Percentiles rank a stretch among this genome's conserved stretches.
Evolutionary conservation across 768 basidiomycete species (phyloP).

Genomic region (Trametes cubensis): DNA sequence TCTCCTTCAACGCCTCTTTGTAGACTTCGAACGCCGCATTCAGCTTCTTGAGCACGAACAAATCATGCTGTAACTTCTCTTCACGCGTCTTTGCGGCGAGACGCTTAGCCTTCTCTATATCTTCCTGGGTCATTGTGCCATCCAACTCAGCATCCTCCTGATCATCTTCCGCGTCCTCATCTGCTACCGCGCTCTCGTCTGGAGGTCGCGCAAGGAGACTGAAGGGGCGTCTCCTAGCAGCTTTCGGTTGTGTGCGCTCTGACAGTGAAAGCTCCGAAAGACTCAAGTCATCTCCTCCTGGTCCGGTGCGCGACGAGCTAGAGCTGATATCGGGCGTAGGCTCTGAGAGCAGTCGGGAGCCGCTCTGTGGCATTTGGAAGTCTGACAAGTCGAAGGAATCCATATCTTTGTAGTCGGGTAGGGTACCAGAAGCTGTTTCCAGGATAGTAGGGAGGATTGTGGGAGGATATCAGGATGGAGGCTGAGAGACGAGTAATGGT

Average conservation of each 20-base stretch:
- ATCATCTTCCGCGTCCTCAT: conserved; percentile 25
- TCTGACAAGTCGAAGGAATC: conserved; percentile 37
- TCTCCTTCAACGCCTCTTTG: conserved; percentile 65
- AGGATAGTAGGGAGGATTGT: too few species aligned
- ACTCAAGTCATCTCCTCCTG: conserved; percentile 54
- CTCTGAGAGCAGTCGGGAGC: conserved; percentile 51
- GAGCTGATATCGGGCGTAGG: conserved; percentile 37
- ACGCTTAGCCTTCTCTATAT: conserved; percentile 30
- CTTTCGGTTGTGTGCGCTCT: conserved; percentile 33
- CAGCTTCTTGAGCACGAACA: conserved; percentile 71
- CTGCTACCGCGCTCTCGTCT: conserved; percentile 26
- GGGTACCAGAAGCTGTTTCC: too few species aligned
- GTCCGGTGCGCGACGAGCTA: conserved; percentile 40
- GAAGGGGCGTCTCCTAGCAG: conserved; percentile 31
- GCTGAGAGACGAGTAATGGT: too few species aligned
- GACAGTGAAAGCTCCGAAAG: conserved; percentile 56
- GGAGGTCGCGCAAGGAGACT: conserved; percentile 36
- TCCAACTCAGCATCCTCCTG: conserved; percentile 24
- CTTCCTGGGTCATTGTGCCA: conserved; percentile 33
- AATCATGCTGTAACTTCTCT: conserved; percentile 74
- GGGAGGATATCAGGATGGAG: too few species aligned
- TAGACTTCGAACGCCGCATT: conserved; percentile 71
- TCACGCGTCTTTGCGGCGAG: conserved; percentile 50
- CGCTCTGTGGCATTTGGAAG: conserved; percentile 29
- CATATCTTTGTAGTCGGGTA: conserved; percentile 24